Evolutionary conservation across 2,329 filamentous ascomycete species (phyloP), one percentile per base, ranked within the genome.

Genomic region (Sclerotinia subarctica): DNA sequence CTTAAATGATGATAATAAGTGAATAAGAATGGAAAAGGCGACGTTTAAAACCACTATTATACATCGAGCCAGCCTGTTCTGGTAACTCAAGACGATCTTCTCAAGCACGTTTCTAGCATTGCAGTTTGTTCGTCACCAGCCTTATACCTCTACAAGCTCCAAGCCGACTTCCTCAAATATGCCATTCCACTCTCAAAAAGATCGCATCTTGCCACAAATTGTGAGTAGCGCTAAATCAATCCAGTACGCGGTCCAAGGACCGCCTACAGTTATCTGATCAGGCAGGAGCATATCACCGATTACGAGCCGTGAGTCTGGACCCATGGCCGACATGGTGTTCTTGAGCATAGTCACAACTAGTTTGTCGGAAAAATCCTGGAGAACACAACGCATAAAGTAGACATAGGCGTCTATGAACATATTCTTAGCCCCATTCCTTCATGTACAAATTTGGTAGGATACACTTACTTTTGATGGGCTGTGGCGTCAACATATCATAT

Each of bases 401-500:
- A 64, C 17, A 29, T 64, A 49, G 6, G 62, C 49, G 32, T 54
- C 62, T 54, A n/a, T 3, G 53, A 57, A 47, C 44, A 8, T 2
- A 8, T 5, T 13, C n/a, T 57, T 11, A 57, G 26, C 19, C 21
- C 53, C 53, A n/a, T n/a, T 6, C 44, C 44, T 47, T 47, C 17
- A 19, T 19, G 44, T 47, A 47, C 17, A 21, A 21, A 44, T 7
- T 32, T 19, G 42, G 8, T 47, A n/a, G 53, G 19, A 3, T 6
- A 8, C 2, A 56, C 24, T 64, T 69, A 74, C 74, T 70, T 66
- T 74, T 73, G 10, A 77, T 66, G 11, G 75, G 74, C 44, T 77
- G 75, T 2, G 70, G 70, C 4, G 72, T 72, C 56, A 74, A 76
- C 57, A 77, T 76, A 58, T 77, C 73, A 63, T 76, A 75, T 24